A percentile compares a stretch with the other conserved stretches of the same genome.
Conservation (phyloP, 257 asterid genomes). For the Jacaranda copaia region DNA sequence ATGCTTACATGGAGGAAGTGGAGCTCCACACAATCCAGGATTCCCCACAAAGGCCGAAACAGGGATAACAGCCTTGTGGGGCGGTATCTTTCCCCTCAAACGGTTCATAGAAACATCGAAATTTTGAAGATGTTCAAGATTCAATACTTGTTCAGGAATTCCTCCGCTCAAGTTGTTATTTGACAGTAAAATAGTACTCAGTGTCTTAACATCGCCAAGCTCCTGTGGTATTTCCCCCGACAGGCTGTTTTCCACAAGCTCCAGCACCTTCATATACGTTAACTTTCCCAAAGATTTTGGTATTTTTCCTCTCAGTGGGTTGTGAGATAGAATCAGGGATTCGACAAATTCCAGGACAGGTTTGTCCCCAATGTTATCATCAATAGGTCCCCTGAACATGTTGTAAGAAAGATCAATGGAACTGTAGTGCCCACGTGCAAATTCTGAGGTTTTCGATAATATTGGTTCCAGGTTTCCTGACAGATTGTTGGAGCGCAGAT, state of each 20-base stretch:
- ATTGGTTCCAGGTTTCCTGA: constrained; percentile 49
- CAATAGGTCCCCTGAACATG: constrained; percentile 50
- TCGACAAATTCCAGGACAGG: constrained; percentile 38
- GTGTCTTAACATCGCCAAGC: constrained; percentile 46
- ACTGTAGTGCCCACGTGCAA: constrained; percentile 50
- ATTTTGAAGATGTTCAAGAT: constrained; percentile 46
- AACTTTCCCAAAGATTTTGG: constrained; percentile 65
- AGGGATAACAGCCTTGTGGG: constrained; percentile 51
- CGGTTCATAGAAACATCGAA: constrained; percentile 62
- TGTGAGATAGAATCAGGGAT: constrained; percentile 59
- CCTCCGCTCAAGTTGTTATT: constrained; percentile 57
- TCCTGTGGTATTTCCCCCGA: constrained; percentile 61
- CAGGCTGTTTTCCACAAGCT: constrained; percentile 45
- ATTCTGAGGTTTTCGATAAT: constrained; percentile 45
- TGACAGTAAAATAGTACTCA: constrained; percentile 53
- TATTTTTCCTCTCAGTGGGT: constrained; percentile 55
- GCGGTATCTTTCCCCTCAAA: constrained; percentile 68
- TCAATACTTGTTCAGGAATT: constrained; percentile 60
- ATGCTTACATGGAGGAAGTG: constrained; percentile 70
- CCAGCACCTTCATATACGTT: constrained; percentile 37
- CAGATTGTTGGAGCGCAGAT: constrained; percentile 73
- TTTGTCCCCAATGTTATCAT: constrained; percentile 49
- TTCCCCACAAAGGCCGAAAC: constrained; percentile 56
- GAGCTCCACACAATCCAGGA: constrained; percentile 74
- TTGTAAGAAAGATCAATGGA: constrained; percentile 66